A percentile compares a stretch with the other conserved stretches of the same genome.
These are phyloP conservation scores for Elsinoe perseae DNA, from an alignment of 2,329 filamentous ascomycete genomes.

Conservation along the genomic window DNA sequence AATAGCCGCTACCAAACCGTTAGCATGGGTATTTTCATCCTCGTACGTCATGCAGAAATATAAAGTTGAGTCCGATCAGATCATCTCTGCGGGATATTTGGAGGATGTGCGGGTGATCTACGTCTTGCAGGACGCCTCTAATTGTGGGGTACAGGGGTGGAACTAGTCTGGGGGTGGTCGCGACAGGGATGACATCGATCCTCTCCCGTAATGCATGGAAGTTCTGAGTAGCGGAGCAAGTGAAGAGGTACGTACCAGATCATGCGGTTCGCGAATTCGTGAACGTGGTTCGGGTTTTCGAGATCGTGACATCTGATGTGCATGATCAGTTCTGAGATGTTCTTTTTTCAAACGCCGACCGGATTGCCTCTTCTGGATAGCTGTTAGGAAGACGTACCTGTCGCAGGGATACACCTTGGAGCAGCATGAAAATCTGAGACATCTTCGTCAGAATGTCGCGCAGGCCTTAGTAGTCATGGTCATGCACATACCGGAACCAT, in stretches of 20 bases:
- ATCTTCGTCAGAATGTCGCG: conserved; percentile 13
- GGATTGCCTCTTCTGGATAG: neutral
- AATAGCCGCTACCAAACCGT: conserved; percentile 18
- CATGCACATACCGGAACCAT: conserved; percentile 44
- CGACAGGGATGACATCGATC: neutral
- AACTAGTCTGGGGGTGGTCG: neutral
- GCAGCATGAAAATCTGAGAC: conserved; percentile 48
- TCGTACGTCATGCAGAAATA: neutral
- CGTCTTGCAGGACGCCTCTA: neutral
- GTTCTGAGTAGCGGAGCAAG: neutral
- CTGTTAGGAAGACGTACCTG: conserved; percentile 33
- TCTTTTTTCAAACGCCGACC: conserved; percentile 12
- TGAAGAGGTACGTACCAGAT: conserved; percentile 50
- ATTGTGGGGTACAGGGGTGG: neutral
- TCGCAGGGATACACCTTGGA: conserved; percentile 51
- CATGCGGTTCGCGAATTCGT: conserved; percentile 79
- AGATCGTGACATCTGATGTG: conserved; percentile 61
- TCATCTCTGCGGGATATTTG: neutral
- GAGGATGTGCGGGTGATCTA: neutral
- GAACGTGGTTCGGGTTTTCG: conserved; percentile 56
- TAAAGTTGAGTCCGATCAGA: neutral
- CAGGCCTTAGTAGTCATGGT: neutral
- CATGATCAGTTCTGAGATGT: neutral
- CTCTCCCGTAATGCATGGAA: neutral
- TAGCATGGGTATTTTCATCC: neutral